phyloP scores from a whole-genome alignment of 345 rosid genomes.

The Barbarea vulgaris region DNA sequence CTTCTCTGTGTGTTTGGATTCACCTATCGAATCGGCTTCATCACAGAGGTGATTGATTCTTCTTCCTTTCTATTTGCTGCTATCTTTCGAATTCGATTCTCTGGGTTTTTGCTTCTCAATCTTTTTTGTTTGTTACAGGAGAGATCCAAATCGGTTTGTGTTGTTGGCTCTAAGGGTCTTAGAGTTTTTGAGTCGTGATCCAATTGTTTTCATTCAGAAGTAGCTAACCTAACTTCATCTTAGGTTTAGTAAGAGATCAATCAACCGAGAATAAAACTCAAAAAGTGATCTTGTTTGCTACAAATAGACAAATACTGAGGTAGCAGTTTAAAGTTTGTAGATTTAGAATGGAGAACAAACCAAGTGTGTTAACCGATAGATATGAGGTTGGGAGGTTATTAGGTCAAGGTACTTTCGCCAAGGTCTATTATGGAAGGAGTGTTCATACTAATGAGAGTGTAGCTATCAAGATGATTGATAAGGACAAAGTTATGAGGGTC shows the following conservation, averaged over 20 bases:
- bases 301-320: not conserved
- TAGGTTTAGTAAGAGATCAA: not conserved
- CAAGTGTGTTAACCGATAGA: constrained; percentile 61
- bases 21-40: not conserved
- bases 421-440: constrained; percentile 72
- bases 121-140: not conserved
- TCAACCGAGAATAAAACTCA: not conserved
- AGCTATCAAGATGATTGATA: constrained; percentile 75
- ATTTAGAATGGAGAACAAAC: constrained; percentile 74
- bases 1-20: not conserved
- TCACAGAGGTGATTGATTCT: not conserved
- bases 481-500: constrained; percentile 61
- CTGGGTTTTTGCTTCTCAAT: not conserved
- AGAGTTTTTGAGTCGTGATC: not conserved
- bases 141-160: constrained; percentile 1
- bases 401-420: constrained; percentile 86
- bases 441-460: constrained; percentile 54
- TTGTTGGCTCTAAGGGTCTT: not conserved
- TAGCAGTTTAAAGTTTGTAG: constrained; percentile 13
- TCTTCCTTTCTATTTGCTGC: not conserved
- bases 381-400: constrained; percentile 70
- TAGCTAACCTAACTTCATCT: not conserved
- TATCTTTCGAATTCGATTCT: not conserved
- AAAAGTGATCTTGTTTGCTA: not conserved
- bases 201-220: not conserved